phyloP scores from a whole-genome alignment of 495 filamentous ascomycete species.

The Penicillium roqueforti region DNA sequence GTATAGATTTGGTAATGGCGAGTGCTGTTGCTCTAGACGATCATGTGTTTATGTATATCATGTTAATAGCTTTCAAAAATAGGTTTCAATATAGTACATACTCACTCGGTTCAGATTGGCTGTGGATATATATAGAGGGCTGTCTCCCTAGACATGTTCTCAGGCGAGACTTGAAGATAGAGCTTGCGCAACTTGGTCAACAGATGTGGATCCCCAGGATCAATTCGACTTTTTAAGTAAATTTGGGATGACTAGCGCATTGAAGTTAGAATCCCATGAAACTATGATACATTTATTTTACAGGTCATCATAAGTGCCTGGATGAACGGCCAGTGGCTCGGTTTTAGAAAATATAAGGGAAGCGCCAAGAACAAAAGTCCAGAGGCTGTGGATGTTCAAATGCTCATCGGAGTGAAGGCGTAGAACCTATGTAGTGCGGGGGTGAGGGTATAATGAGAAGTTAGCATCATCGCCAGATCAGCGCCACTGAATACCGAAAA shows the following conservation, averaged over 20 bases:
- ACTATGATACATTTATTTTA: constrained; percentile 17
- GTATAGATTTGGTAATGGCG: constrained; percentile 15
- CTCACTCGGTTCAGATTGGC: neutral
- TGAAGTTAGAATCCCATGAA: neutral
- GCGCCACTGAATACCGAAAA: constrained; percentile 53
- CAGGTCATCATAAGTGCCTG: constrained; percentile 6
- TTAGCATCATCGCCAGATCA: constrained; percentile 20
- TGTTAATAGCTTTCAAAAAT: constrained; percentile 20
- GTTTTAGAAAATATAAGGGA: constrained; percentile 14
- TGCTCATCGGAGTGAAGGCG: neutral
- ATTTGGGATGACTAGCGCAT: neutral
- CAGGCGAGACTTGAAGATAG: neutral
- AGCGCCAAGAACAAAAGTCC: neutral
- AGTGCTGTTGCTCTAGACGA: constrained; percentile 2
- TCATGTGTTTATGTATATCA: constrained; percentile 21
- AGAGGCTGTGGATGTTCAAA: neutral
- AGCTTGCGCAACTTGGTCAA: neutral
- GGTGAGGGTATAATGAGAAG: constrained; percentile 6
- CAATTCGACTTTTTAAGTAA: neutral
- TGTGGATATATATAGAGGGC: neutral
- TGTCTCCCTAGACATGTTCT: too few relatives aligned
- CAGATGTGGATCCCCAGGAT: neutral
- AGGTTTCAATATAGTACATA: neutral
- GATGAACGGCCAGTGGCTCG: neutral
- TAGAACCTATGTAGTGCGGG: neutral